Evolutionary conservation across 768 basidiomycete genomes (phyloP).

Genomic region (Kwoniella heveanensis): DNA sequence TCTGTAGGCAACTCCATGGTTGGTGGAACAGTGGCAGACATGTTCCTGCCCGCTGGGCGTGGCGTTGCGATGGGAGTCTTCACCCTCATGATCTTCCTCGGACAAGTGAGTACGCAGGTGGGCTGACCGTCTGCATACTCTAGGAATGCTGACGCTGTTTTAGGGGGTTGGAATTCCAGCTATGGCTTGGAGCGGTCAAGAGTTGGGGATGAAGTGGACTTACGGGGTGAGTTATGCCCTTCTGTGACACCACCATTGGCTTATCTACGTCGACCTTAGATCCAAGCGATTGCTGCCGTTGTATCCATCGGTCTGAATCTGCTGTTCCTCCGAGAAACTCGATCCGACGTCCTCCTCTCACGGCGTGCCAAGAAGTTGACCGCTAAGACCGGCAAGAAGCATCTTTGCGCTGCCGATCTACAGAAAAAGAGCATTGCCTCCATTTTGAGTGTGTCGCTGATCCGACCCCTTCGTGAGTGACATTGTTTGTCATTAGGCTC

Average conservation of each 20-base stretch:
- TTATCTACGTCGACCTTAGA: conserved; percentile 11
- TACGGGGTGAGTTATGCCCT: conserved; percentile 40
- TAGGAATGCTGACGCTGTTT: neutral
- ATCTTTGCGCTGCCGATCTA: conserved; percentile 48
- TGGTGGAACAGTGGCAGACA: conserved; percentile 51
- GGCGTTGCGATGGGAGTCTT: conserved; percentile 52
- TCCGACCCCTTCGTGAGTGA: conserved; percentile 48
- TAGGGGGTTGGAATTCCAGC: conserved; percentile 31
- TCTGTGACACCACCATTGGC: neutral
- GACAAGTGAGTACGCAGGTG: conserved; percentile 27
- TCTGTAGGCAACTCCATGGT: conserved; percentile 55
- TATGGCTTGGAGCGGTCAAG: conserved; percentile 42
- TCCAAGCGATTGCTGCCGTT: conserved; percentile 39
- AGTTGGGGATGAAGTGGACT: conserved; percentile 45
- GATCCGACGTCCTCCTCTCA: conserved; percentile 48
- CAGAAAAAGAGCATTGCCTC: conserved; percentile 36
- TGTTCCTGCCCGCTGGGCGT: conserved; percentile 40
- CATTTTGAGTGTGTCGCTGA: conserved; percentile 42
- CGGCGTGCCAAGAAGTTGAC: conserved; percentile 41
- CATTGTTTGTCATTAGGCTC: too few relatives aligned
- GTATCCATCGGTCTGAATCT: conserved; percentile 33
- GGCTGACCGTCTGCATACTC: neutral
- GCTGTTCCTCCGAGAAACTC: conserved; percentile 46
- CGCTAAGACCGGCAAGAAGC: conserved; percentile 43
- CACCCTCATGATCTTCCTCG: conserved; percentile 40